These are phyloP conservation scores for Fraxinus xanthoxyloides DNA, from an alignment of 305 asterid species.

Conservation along the genomic window DNA sequence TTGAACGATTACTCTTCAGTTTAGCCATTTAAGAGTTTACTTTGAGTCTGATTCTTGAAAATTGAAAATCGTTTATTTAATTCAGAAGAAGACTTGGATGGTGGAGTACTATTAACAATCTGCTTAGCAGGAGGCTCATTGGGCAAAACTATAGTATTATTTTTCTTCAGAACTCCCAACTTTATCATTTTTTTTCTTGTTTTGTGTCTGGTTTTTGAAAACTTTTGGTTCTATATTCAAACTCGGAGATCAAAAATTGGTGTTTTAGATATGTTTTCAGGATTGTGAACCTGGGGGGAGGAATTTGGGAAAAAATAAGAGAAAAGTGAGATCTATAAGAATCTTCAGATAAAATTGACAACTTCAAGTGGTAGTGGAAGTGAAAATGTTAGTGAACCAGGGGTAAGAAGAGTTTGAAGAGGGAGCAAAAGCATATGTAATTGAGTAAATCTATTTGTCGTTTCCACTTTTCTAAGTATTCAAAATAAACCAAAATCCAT, in stretches of 20 bases:
- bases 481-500: no score
- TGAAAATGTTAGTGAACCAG: constrained; percentile 48
- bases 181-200: background rate
- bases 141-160: constrained; percentile 16
- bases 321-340: constrained; percentile 62
- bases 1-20: constrained; percentile 41
- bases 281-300: constrained; percentile 26
- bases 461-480: no score
- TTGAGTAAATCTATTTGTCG: no score
- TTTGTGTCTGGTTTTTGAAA: background rate
- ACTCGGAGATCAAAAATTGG: background rate
- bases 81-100: constrained; percentile 25
- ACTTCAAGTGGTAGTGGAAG: constrained; percentile 18
- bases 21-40: constrained; percentile 24
- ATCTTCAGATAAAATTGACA: constrained; percentile 23
- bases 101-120: constrained; percentile 16
- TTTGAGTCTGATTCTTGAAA: constrained; percentile 29
- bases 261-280: constrained; percentile 41
- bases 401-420: constrained; percentile 63
- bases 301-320: constrained; percentile 53
- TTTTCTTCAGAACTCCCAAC: background rate
- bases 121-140: constrained; percentile 17
- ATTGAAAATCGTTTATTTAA: constrained; percentile 21
- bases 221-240: background rate
- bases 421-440: constrained; percentile 42